Conservation (phyloP, 2,329 filamentous ascomycete species). For the Dothidotthia symphoricarpi region DNA sequence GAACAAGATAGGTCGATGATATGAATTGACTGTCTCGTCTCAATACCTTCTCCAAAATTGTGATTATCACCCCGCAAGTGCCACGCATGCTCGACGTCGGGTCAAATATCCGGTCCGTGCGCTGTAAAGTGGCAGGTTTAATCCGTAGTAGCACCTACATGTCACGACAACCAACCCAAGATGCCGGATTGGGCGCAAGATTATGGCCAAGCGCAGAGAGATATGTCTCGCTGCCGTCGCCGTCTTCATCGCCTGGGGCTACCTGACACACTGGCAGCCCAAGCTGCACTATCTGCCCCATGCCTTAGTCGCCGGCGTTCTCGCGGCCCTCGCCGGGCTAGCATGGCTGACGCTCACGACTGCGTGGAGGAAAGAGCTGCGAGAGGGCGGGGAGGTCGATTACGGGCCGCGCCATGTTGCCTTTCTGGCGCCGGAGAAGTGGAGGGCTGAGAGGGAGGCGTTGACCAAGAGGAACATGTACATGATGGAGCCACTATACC, state of each 20-base stretch:
- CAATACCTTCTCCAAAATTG: too few species aligned
- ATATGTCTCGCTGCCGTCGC: conserved; percentile 65
- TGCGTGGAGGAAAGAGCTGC: conserved; percentile 45
- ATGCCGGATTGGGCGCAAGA: conserved; percentile 44
- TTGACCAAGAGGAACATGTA: conserved; percentile 67
- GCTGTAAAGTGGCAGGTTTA: too few species aligned
- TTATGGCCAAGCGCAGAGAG: conserved; percentile 71
- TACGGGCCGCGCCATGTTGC: conserved; percentile 45
- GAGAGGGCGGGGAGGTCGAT: conserved; percentile 44
- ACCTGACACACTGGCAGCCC: conserved; percentile 79
- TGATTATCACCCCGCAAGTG: too few species aligned
- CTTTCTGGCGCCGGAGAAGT: conserved; percentile 63
- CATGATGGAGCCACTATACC: conserved; percentile 65
- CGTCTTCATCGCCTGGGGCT: conserved; percentile 83
- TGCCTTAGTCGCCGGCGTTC: conserved; percentile 71
- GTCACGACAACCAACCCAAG: conserved; percentile 23
- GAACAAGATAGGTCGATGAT: too few species aligned
- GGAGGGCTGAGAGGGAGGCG: conserved; percentile 68
- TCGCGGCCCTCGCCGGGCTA: conserved; percentile 55
- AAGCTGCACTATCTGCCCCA: conserved; percentile 80
- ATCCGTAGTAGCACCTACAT: too few species aligned
- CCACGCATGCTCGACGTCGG: too few species aligned
- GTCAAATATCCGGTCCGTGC: too few species aligned
- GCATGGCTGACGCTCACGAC: conserved; percentile 63
- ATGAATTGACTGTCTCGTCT: too few species aligned